These are phyloP conservation scores for Fusarium neocosmosporiellum DNA, from an alignment of 2,329 filamentous ascomycete genomes.

Conservation along the genomic window DNA sequence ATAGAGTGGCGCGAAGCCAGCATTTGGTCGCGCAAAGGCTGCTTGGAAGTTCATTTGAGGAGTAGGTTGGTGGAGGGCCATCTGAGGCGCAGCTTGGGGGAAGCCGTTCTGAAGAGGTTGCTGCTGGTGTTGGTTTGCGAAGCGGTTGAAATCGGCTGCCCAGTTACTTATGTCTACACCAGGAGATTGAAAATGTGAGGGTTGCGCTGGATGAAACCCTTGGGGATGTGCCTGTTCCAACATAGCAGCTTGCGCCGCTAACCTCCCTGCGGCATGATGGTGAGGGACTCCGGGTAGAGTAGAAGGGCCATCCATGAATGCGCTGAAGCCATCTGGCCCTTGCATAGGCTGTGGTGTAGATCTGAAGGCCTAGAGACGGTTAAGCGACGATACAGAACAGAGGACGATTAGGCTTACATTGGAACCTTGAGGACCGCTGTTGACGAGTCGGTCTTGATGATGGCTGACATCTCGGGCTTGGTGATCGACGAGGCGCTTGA, in stretches of 20 bases:
- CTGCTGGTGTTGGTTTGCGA: conserved; percentile 43
- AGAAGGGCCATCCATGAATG: conserved; percentile 49
- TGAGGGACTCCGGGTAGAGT: conserved; percentile 45
- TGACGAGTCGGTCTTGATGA: conserved; percentile 54
- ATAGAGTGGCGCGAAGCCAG: conserved; percentile 45
- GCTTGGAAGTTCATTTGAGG: conserved; percentile 45
- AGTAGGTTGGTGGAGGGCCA: conserved; percentile 36
- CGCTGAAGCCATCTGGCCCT: conserved; percentile 48
- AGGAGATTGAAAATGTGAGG: conserved; percentile 40
- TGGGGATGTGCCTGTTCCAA: conserved; percentile 43
- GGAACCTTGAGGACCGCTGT: conserved; percentile 44
- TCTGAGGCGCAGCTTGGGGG: conserved; percentile 36
- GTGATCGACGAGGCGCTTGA: conserved; percentile 57
- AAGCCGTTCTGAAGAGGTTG: conserved; percentile 34
- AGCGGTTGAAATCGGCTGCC: conserved; percentile 53
- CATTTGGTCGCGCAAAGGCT: conserved; percentile 45
- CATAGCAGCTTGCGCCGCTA: conserved; percentile 50
- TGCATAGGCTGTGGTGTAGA: conserved; percentile 45
- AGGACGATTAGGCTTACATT: conserved; percentile 42
- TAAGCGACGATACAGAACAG: background rate
- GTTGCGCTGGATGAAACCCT: conserved; percentile 34
- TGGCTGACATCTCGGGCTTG: conserved; percentile 55
- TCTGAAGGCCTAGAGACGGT: conserved; percentile 47
- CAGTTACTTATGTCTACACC: conserved; percentile 45
- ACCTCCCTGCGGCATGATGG: conserved; percentile 49